Conservation (phyloP, 495 filamentous ascomycete species). For the Acidomyces sp. region DNA sequence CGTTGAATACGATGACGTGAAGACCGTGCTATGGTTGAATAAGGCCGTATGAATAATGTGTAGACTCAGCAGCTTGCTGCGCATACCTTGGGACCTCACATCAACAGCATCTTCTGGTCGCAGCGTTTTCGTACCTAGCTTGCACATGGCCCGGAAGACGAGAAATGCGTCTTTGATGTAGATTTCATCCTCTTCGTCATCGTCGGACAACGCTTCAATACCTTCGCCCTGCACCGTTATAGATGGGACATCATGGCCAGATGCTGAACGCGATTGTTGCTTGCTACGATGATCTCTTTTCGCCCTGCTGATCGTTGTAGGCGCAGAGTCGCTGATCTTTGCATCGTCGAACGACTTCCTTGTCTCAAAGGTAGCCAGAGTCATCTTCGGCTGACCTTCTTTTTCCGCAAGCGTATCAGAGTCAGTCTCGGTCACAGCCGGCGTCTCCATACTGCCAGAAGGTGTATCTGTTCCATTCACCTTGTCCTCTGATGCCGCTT, state of each 20-base stretch:
- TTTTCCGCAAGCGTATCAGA: slow-evolving; percentile 43
- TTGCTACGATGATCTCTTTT: slow-evolving; percentile 35
- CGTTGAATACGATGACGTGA: slow-evolving; percentile 76
- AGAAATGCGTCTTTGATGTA: slow-evolving; percentile 94
- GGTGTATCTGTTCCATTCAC: slow-evolving; percentile 24
- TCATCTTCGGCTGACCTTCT: slow-evolving; percentile 66
- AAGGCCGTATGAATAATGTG: slow-evolving; percentile 88
- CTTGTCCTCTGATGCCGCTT: slow-evolving; percentile 27
- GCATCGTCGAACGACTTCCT: slow-evolving; percentile 89
- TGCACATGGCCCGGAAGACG: slow-evolving; percentile 95
- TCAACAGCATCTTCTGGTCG: slow-evolving; percentile 85
- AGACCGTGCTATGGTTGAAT: slow-evolving; percentile 76
- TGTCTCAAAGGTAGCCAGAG: slow-evolving; percentile 88
- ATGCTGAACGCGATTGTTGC: slow-evolving; percentile 38
- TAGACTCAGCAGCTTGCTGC: slow-evolving; percentile 88
- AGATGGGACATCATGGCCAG: slow-evolving; percentile 33
- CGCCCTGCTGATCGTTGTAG: slow-evolving; percentile 79
- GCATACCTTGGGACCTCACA: slow-evolving; percentile 85
- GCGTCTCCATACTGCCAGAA: slow-evolving; percentile 21
- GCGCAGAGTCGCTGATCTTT: slow-evolving; percentile 74
- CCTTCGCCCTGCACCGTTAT: slow-evolving; percentile 33
- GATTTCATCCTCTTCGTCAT: slow-evolving; percentile 92
- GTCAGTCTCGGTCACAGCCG: slow-evolving; percentile 40
- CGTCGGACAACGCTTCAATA: slow-evolving; percentile 41
- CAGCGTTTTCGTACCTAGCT: slow-evolving; percentile 82